A percentile compares a stretch with the other conserved stretches of the same genome.
Conservation (phyloP, 768 basidiomycete genomes). For the Podaxis sp. region DNA sequence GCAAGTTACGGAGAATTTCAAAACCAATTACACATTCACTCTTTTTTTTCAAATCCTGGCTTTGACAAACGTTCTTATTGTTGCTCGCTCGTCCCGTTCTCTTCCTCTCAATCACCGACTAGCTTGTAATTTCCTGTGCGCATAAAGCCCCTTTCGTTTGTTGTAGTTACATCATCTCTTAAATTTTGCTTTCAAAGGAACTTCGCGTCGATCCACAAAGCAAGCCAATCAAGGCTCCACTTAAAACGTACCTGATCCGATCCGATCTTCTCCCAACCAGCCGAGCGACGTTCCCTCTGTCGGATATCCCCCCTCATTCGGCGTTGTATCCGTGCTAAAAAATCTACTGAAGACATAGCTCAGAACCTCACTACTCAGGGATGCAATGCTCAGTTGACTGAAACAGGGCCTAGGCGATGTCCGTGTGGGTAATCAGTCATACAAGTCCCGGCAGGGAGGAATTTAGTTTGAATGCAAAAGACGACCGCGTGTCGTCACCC, state of each 20-base stretch:
- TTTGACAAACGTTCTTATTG: background rate
- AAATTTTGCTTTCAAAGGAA: background rate
- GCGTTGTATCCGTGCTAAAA: background rate
- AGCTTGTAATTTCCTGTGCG: background rate
- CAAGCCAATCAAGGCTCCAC: background rate
- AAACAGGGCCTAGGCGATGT: background rate
- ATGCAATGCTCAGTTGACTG: background rate
- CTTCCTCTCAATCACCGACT: too few relatives aligned
- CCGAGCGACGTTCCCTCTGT: background rate
- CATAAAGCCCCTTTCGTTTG: background rate
- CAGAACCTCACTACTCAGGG: background rate
- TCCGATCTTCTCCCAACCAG: background rate
- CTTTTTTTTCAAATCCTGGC: background rate
- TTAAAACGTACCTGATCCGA: slow-evolving; percentile 6
- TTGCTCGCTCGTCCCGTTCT: too few relatives aligned
- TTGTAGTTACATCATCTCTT: background rate
- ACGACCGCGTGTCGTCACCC: background rate
- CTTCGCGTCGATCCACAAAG: background rate
- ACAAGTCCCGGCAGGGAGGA: background rate
- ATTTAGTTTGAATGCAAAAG: background rate
- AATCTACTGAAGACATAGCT: background rate
- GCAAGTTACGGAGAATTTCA: background rate
- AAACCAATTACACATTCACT: background rate
- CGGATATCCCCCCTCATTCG: background rate
- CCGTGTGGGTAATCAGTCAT: background rate